Conservation (phyloP, 495 filamentous ascomycete species). For the Achaetomiella virescens region DNA sequence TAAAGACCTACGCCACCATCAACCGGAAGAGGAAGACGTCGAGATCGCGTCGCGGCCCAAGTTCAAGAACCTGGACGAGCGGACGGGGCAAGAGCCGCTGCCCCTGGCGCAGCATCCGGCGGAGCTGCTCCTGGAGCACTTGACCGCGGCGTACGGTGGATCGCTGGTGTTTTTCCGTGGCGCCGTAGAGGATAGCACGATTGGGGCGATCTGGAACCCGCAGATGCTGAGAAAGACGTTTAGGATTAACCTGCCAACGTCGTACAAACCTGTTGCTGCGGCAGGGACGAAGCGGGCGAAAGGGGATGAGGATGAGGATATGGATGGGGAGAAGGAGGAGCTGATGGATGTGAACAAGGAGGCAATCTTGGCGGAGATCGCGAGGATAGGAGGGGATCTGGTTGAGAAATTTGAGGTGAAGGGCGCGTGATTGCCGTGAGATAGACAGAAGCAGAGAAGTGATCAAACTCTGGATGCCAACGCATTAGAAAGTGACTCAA, state of each 20-base stretch:
- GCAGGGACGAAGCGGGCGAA: not conserved
- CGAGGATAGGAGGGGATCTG: constrained; percentile 57
- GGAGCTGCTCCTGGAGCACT: constrained; percentile 49
- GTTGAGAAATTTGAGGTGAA: constrained; percentile 49
- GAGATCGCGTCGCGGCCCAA: constrained; percentile 14
- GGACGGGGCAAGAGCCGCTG: constrained; percentile 28
- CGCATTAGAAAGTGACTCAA: not conserved
- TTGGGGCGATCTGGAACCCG: constrained; percentile 83
- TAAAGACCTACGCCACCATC: constrained; percentile 20
- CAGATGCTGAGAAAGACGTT: constrained; percentile 49
- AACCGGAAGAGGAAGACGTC: constrained; percentile 21
- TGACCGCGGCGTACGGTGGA: constrained; percentile 55
- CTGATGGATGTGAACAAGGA: constrained; percentile 61
- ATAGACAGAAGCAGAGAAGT: not conserved
- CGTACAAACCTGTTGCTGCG: constrained; percentile 54
- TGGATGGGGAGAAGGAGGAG: constrained; percentile 18
- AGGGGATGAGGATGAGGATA: constrained; percentile 9
- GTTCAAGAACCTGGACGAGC: constrained; percentile 69
- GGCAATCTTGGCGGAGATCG: constrained; percentile 77
- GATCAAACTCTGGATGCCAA: not conserved
- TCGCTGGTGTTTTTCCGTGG: constrained; percentile 71
- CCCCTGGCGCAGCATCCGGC: constrained; percentile 46
- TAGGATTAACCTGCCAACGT: constrained; percentile 62
- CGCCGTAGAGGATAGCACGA: constrained; percentile 45
- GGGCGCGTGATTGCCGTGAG: not conserved